phyloP scores from a whole-genome alignment of 306 rosid species.

The Begonia loranthoides region DNA sequence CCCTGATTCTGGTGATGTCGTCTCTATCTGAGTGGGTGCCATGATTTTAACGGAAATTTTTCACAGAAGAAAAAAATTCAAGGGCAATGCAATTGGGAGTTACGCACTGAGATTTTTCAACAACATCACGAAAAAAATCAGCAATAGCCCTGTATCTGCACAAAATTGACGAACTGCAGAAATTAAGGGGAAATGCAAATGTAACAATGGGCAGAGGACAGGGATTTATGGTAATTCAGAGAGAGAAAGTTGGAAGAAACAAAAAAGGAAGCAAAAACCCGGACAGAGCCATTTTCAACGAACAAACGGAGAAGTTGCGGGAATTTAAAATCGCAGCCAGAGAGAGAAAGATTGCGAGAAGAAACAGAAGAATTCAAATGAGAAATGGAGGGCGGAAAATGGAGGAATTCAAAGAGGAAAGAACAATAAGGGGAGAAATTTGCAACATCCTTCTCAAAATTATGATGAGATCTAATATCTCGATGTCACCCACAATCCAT shows the following conservation, averaged over 20 bases:
- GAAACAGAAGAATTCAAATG: not conserved
- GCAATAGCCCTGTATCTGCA: no score
- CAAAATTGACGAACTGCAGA: no score
- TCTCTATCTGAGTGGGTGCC: conserved; percentile 38
- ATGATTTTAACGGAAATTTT: conserved; percentile 23
- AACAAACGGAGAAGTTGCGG: not conserved
- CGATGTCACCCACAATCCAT: no score
- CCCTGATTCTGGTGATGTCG: conserved; percentile 36
- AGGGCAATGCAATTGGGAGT: no score
- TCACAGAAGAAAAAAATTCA: conserved; percentile 17
- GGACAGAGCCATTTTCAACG: no score
- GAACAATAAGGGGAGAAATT: not conserved
- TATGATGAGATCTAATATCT: no score
- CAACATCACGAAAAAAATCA: no score
- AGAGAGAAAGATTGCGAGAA: not conserved
- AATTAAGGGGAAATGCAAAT: no score
- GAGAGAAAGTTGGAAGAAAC: not conserved
- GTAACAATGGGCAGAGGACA: not conserved
- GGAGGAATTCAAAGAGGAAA: not conserved
- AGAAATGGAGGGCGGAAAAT: not conserved
- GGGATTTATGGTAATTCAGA: not conserved
- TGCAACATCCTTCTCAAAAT: not conserved
- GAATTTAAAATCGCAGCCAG: not conserved
- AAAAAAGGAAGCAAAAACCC: not conserved
- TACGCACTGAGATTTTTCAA: no score